Base-by-base conservation (phyloP, 1,139 yeast genomes). In the Cylindricascospora bacillispora region DNA sequence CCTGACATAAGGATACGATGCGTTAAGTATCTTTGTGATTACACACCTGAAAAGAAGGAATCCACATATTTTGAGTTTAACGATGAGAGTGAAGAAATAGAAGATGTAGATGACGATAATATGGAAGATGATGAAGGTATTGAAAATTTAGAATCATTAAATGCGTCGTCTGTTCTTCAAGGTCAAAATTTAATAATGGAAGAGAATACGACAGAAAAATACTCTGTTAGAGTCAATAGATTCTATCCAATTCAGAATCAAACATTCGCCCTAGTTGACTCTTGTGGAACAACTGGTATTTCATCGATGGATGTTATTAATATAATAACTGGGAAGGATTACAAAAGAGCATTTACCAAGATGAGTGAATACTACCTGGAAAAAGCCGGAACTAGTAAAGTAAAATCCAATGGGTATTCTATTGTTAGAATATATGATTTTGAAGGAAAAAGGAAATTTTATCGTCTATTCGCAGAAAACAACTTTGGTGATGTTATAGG, bases 371-470 rank as follows among this genome's bases (percentile, higher is more conserved):
- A 57, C n/a, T 56, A 63, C 25, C 35, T 51, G 15, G 49, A 47
- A 15, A 59, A 68, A 1, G 54, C 54, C 6, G 60, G 58, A 3
- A 59, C 54, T 25, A 49, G 50, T 29, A 45, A 57, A 3, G 40
- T 48, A 3, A 44, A 52, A 21, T 29, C 55, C 4, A 59, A 56
- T 10, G 59, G 62, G 26, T 21, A 21, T 13, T 20, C 66, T 2
- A 55, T 82, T 2, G 63, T 78, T 1, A 62, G 81, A 35, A 75
- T 76, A 16, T 70, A 74, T 36, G 92, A 80, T 44, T 73, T 74
- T 40, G 73, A 71, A 36, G 92, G 93, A 0, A 73, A 83, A 41
- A 62, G 66, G 39, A 79, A 80, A 44, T 80, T 72, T 42, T 81
- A 72, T 48, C 61, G 93, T 24, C 74, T 80, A 41, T 73, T 76